Base-by-base conservation (phyloP, 805 yeast genomes). In the Starmerella lactis-condensi region DNA sequence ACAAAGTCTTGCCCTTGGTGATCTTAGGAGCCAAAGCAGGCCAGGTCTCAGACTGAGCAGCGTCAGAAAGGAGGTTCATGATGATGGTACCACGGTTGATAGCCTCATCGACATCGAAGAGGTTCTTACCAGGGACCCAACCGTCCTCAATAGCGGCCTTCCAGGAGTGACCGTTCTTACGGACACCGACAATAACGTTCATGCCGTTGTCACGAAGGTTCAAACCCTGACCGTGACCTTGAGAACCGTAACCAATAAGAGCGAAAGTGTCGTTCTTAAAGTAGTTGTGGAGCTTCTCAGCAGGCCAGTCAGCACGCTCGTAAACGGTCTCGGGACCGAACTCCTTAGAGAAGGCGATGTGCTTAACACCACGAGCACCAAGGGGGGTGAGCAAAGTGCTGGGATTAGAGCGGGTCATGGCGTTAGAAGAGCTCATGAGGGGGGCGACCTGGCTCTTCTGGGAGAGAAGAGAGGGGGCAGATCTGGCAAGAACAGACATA, bases 11-110 rank as follows among this genome's bases (percentile, higher is more conserved):
- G 52, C 82, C 96, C 69, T 79, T 75, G 56, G 94, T 85, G 60
- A 89, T 65, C 64, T 75, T 67, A 44, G 98, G 96, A 65, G 74
- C 72, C 59, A 89, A 61, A 39, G 69, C 46, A 27, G 67, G 45
- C 98, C 98, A 89, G 48, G 98, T 89, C 69, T 91, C 96, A 47
- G 95, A 81, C 69, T 89, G 98, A 51, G 98, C 96, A 56, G 98
- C 98, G 57, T 89, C 98, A 34, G 96, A 83, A 53, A 89, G 72
- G 65, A 89, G 70, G 77, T 89, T 85, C 96, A 89, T 85, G 61
- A 89, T 65, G 60, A 72, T 72, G 53, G 94, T 75, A 69, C 98
- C 98, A 60, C 68, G 75, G 52, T 58, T 48, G 58, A 89, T 74
- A 51, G 98, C 98, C 67, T 85, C 96, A 47, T 69, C 67, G 46